These are phyloP conservation scores for Letharia columbiana DNA, from an alignment of 495 filamentous ascomycete genomes.

Conservation along the genomic window DNA sequence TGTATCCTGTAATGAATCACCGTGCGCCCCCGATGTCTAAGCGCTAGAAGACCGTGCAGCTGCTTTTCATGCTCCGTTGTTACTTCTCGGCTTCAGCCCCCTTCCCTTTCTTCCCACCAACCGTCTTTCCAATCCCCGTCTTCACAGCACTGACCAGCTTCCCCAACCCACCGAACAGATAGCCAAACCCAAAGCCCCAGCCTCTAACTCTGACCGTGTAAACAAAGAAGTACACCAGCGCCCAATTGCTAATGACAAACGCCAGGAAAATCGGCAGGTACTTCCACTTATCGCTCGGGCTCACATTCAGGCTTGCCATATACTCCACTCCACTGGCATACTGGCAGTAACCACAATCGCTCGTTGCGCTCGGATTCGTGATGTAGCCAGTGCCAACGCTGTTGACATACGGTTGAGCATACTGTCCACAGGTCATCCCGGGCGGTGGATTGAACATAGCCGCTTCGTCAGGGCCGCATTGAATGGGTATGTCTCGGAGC, in stretches of 20 bases:
- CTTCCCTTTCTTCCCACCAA: conserved; percentile 26
- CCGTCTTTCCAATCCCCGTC: conserved; percentile 31
- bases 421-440: conserved; percentile 53
- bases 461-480: conserved; percentile 50
- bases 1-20: too few species aligned
- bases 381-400: conserved; percentile 48
- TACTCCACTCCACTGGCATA: conserved; percentile 60
- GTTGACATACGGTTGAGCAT: conserved; percentile 48
- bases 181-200: conserved; percentile 64
- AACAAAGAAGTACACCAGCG: conserved; percentile 76
- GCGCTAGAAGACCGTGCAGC: background rate
- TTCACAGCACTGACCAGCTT: conserved; percentile 38
- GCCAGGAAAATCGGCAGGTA: conserved; percentile 72
- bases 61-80: background rate
- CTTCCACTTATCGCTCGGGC: conserved; percentile 56
- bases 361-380: conserved; percentile 45
- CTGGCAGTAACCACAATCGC: conserved; percentile 67
- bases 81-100: background rate
- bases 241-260: conserved; percentile 70
- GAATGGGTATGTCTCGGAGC: conserved; percentile 45
- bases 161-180: conserved; percentile 44
- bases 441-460: conserved; percentile 59
- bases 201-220: conserved; percentile 66
- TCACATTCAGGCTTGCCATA: conserved; percentile 57
- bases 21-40: background rate